Percentiles rank a stretch among this genome's conserved stretches.
These are phyloP conservation scores for Coniella vitis DNA, from an alignment of 2,329 filamentous ascomycete species.

Conservation along the genomic window DNA sequence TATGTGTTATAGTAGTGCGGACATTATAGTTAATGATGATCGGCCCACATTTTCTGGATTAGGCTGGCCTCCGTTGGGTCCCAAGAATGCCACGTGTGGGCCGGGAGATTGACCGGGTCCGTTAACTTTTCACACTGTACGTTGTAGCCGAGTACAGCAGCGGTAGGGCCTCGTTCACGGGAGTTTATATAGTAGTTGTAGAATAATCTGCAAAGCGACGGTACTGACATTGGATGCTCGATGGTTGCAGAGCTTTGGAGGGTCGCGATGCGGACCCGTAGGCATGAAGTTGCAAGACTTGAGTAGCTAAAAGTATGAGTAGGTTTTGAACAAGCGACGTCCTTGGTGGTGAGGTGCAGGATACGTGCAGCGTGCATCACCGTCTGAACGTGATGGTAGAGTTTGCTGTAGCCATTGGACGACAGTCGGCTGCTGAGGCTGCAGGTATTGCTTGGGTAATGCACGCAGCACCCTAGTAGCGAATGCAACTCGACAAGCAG, in stretches of 20 bases:
- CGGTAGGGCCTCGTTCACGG: neutral
- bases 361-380: neutral
- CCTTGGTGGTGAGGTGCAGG: neutral
- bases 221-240: no score
- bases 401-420: neutral
- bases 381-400: neutral
- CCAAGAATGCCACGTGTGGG: conserved; percentile 3
- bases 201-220: no score
- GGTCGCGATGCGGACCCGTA: no score
- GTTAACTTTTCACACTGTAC: neutral
- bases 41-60: neutral
- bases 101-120: neutral
- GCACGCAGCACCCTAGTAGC: neutral
- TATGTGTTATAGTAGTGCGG: neutral
- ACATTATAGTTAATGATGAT: neutral
- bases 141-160: neutral
- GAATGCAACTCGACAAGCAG: neutral
- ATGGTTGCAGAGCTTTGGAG: no score
- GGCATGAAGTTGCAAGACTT: no score
- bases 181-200: no score
- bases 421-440: neutral
- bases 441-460: neutral
- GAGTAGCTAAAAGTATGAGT: no score
- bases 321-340: neutral
- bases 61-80: neutral